Conservation (phyloP, 257 asterid genomes). For the Agastache rugosa region DNA sequence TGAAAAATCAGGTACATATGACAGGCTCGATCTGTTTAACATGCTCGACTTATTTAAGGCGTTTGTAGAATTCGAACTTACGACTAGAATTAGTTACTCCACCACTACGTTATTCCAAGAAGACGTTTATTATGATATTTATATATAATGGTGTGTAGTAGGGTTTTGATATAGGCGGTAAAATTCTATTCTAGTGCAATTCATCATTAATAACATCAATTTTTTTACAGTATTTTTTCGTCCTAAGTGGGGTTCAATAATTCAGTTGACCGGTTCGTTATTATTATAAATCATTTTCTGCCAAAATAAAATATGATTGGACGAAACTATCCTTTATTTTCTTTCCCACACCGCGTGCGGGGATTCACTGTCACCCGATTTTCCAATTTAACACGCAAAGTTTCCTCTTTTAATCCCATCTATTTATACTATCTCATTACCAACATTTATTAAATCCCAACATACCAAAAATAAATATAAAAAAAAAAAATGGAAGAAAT, state of each 20-base stretch:
- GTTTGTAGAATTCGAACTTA: too few species aligned
- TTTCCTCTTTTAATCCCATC: neutral
- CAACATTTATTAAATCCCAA: neutral
- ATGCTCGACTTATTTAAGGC: too few species aligned
- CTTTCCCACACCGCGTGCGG: constrained; percentile 37
- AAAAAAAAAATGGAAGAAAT: constrained; percentile 42
- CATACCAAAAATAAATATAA: neutral
- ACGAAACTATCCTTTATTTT: constrained; percentile 12
- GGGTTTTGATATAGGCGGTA: too few species aligned
- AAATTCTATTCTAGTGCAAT: too few species aligned
- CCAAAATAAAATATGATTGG: neutral
- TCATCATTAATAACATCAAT: too few species aligned
- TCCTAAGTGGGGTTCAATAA: neutral
- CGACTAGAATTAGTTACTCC: too few species aligned
- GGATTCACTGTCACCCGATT: constrained; percentile 2
- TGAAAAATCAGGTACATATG: too few species aligned
- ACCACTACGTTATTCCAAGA: too few species aligned
- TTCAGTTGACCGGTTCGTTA: constrained; percentile 33
- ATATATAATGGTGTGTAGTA: too few species aligned
- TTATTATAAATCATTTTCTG: neutral
- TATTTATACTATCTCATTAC: constrained; percentile 6
- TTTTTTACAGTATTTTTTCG: neutral
- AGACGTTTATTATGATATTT: too few species aligned
- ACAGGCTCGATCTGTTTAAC: too few species aligned
- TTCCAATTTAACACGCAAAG: constrained; percentile 63